A percentile compares a stretch with the other conserved stretches of the same genome.
phyloP scores from a whole-genome alignment of 257 asterid species.

The Echium plantagineum region DNA sequence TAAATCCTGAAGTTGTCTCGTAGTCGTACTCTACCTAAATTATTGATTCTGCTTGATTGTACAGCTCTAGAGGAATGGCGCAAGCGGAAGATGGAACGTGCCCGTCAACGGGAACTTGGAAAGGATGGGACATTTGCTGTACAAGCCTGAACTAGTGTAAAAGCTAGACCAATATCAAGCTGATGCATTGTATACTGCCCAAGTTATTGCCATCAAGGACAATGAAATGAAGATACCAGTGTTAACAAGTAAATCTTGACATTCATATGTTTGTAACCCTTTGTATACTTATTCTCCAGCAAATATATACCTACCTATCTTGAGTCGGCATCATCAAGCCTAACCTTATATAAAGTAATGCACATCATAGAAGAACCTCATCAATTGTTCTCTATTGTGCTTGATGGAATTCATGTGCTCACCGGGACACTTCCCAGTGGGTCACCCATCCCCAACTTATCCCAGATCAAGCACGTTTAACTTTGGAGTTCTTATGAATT shows the following conservation, averaged over 20 bases:
- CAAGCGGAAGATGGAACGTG: constrained; percentile 82
- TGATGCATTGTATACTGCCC: neutral
- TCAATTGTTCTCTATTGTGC: neutral
- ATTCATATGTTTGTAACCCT: neutral
- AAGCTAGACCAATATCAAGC: neutral
- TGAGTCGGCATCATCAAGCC: neutral
- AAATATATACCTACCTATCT: no score
- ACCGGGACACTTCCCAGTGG: no score
- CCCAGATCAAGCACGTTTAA: no score
- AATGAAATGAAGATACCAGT: neutral
- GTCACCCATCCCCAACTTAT: no score
- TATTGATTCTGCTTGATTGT: neutral
- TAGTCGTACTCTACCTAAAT: neutral
- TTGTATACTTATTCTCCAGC: neutral
- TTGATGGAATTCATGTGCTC: no score
- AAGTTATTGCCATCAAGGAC: neutral
- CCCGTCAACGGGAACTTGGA: constrained; percentile 51
- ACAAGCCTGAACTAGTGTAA: neutral
- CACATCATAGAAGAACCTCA: neutral
- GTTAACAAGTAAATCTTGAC: neutral
- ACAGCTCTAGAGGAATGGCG: constrained; percentile 92
- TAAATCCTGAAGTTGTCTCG: neutral
- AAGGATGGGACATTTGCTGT: constrained; percentile 33
- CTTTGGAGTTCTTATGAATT: no score
- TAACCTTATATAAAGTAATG: no score